Evolutionary conservation across 768 basidiomycete genomes (phyloP).

Genomic region (Tubosaeta sp.): DNA sequence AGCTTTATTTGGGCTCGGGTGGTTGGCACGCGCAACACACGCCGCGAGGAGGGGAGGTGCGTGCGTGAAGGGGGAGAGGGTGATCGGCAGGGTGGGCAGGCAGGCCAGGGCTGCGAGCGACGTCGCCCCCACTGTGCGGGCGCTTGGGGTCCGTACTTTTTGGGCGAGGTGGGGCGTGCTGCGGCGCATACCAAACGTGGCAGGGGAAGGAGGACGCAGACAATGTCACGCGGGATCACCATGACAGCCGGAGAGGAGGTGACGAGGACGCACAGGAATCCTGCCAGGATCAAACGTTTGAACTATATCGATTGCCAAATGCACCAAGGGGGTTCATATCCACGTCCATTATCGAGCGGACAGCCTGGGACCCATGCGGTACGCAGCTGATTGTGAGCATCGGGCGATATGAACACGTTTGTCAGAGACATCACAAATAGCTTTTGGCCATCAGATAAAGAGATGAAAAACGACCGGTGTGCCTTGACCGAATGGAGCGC

Average conservation of each 20-base stretch:
- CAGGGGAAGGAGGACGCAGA: neutral
- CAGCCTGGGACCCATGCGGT: constrained; percentile 13
- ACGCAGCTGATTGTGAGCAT: constrained; percentile 6
- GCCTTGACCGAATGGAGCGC: constrained; percentile 10
- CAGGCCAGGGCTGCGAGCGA: no score
- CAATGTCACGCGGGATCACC: neutral
- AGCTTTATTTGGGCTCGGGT: neutral
- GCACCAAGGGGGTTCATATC: neutral
- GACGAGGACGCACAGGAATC: neutral
- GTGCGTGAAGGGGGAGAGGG: neutral
- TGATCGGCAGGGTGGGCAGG: neutral
- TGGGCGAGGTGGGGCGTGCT: neutral
- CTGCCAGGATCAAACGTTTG: constrained; percentile 9
- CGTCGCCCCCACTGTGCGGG: neutral
- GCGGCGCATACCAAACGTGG: neutral
- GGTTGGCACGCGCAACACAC: neutral
- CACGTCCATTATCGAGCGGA: constrained; percentile 2
- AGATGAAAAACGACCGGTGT: constrained; percentile 23
- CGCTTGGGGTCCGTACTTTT: neutral
- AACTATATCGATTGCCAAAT: constrained; percentile 4
- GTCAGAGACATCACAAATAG: constrained; percentile 16
- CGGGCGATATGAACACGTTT: constrained; percentile 25
- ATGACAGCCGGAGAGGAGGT: neutral
- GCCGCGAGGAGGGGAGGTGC: neutral
- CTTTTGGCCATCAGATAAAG: constrained; percentile 20